Conservation (phyloP, 2,329 filamentous ascomycete species). For the Beauveria brongniartii region DNA sequence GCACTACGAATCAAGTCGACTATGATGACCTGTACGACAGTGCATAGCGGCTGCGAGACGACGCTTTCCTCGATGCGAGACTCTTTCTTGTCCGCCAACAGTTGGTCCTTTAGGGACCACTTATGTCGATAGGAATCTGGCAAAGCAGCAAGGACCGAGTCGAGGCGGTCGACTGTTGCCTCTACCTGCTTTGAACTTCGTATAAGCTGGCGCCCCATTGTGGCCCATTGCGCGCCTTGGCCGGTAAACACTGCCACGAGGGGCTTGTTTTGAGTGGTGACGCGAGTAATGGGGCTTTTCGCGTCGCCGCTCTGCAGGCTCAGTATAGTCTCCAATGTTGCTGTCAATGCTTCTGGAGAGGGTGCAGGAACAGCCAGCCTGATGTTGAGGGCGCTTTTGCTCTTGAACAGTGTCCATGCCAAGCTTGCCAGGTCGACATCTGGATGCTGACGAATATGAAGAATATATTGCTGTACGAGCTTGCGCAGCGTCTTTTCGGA, state of each 20-base stretch:
- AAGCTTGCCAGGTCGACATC: background rate
- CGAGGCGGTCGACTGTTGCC: constrained; percentile 15
- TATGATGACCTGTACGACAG: constrained; percentile 34
- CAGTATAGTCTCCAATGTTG: background rate
- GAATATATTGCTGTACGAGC: background rate
- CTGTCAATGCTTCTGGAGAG: background rate
- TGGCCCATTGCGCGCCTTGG: constrained; percentile 23
- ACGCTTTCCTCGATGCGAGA: constrained; percentile 21
- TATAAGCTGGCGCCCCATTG: constrained; percentile 24
- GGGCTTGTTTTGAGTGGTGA: background rate
- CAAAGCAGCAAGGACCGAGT: constrained; percentile 20
- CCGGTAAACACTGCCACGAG: constrained; percentile 22
- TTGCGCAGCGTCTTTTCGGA: constrained; percentile 9
- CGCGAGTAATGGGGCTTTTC: background rate
- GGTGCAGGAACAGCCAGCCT: background rate
- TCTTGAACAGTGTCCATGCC: background rate
- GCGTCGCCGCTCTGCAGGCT: background rate
- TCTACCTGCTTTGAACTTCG: constrained; percentile 20
- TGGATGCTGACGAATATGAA: background rate
- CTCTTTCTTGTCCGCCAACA: constrained; percentile 19
- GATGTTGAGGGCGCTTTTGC: background rate
- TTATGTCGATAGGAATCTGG: constrained; percentile 15
- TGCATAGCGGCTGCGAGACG: constrained; percentile 31
- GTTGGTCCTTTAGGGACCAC: constrained; percentile 25
- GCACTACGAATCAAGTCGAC: constrained; percentile 31